These are phyloP conservation scores for Phytopythium helicoides DNA, from an alignment of 352 stramenopile species.

Conservation along the genomic window DNA sequence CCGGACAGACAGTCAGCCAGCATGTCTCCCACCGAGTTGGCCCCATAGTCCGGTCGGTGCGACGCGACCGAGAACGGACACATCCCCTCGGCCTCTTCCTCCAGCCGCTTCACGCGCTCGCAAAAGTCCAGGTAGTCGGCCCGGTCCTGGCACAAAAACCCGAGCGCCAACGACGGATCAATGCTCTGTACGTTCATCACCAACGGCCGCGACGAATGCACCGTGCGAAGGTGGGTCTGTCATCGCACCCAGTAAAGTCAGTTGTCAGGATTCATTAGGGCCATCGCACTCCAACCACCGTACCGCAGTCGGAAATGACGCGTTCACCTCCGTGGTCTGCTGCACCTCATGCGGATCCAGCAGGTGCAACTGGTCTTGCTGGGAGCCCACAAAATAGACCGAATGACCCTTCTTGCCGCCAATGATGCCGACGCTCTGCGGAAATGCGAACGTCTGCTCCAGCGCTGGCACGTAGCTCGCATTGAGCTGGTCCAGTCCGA, in stretches of 20 bases:
- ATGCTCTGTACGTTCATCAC: constrained; percentile 87
- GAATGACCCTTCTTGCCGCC: constrained; percentile 93
- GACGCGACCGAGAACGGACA: constrained; percentile 66
- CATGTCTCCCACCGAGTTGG: constrained; percentile 36
- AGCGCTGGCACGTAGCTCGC: constrained; percentile 74
- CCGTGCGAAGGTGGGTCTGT: constrained; percentile 55
- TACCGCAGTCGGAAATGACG: constrained; percentile 71
- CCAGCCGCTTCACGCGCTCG: constrained; percentile 38
- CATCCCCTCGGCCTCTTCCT: constrained; percentile 41
- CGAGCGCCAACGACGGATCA: constrained; percentile 93
- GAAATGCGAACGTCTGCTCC: constrained; percentile 83
- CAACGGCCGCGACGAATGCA: constrained; percentile 51
- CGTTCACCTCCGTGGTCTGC: constrained; percentile 59
- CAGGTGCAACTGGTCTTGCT: constrained; percentile 77
- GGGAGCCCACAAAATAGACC: constrained; percentile 94
- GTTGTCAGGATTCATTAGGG: not conserved
- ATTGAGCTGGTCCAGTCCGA: constrained; percentile 90
- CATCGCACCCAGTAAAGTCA: constrained; percentile 8
- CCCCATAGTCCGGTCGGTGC: constrained; percentile 52
- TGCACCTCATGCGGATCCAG: constrained; percentile 86
- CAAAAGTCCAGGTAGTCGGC: constrained; percentile 74
- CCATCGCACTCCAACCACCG: constrained; percentile 6
- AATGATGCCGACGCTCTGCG: constrained; percentile 93
- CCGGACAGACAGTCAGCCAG: constrained; percentile 60
- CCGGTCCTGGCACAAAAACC: constrained; percentile 89